phyloP scores from a whole-genome alignment of 768 basidiomycete genomes.

The Rhodotorula kratochvilovae region DNA sequence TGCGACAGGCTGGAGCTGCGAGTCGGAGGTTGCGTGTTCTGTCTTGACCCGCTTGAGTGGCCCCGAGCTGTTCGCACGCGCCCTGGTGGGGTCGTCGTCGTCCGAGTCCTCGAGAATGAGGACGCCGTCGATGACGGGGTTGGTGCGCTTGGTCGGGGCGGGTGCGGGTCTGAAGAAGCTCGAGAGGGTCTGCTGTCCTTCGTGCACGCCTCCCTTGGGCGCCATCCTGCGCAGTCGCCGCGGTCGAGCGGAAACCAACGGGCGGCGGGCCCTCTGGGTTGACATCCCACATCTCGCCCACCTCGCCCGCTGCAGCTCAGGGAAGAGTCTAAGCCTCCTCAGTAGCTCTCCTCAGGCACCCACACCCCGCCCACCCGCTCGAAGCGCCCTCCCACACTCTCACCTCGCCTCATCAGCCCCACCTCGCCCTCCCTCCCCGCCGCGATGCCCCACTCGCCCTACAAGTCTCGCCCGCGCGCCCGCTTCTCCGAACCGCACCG shows the following conservation, averaged over 20 bases:
- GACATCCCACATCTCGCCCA: not conserved
- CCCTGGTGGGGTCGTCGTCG: slow-evolving; percentile 9
- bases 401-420: not conserved
- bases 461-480: too few relatives aligned
- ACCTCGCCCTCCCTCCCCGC: not conserved
- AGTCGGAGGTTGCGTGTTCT: slow-evolving; percentile 1
- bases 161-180: slow-evolving; percentile 18
- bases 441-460: not conserved
- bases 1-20: not conserved
- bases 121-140: not conserved
- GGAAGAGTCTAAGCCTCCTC: too few relatives aligned
- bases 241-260: not conserved
- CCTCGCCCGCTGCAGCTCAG: too few relatives aligned
- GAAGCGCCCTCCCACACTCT: too few relatives aligned
- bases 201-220: not conserved
- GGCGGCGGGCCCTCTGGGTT: not conserved
- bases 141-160: not conserved
- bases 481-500: not conserved
- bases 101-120: slow-evolving; percentile 11
- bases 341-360: too few relatives aligned
- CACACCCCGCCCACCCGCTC: too few relatives aligned
- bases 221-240: not conserved
- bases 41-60: slow-evolving; percentile 7
- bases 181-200: slow-evolving; percentile 11
- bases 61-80: not conserved